Conservation (phyloP, 257 asterid genomes). For the Lithospermum erythrorhizon region DNA sequence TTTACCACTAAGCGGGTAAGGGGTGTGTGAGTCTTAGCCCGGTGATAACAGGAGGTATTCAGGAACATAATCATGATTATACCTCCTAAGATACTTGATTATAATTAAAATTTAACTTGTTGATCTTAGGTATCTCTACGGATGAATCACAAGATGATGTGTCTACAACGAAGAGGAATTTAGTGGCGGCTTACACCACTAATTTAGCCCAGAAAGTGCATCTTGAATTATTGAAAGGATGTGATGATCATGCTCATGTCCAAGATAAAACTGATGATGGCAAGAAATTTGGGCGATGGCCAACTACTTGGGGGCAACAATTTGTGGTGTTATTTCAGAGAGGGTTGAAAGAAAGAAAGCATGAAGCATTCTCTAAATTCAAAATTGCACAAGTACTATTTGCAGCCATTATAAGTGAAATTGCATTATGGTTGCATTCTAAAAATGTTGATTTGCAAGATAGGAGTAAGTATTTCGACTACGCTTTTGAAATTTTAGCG, state of each 20-base stretch:
- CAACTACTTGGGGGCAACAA: conserved; percentile 85
- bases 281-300: conserved; percentile 53
- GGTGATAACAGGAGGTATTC: too few species aligned
- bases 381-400: conserved; percentile 76
- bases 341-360: conserved; percentile 77
- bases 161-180: conserved; percentile 27
- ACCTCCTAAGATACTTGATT: too few species aligned
- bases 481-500: too few species aligned
- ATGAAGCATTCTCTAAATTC: conserved; percentile 78
- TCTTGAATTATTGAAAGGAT: conserved; percentile 19
- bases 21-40: too few species aligned
- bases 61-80: too few species aligned
- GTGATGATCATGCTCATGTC: background rate
- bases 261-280: conserved; percentile 5
- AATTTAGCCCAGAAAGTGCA: conserved; percentile 27
- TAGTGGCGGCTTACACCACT: conserved; percentile 32
- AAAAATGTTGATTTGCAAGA: conserved; percentile 39
- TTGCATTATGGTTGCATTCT: conserved; percentile 85
- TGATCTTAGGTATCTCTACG: conserved; percentile 30
- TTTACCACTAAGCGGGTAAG: too few species aligned
- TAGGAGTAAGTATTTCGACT: conserved; percentile 60
- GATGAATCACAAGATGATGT: conserved; percentile 44
- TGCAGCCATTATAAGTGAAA: conserved; percentile 70
- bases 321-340: conserved; percentile 58
- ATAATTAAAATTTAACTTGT: background rate